A percentile compares a stretch with the other conserved stretches of the same genome.
These are phyloP conservation scores for Cladosporium austrohemisphaericum DNA, from an alignment of 2,329 filamentous ascomycete genomes.

Conservation along the genomic window DNA sequence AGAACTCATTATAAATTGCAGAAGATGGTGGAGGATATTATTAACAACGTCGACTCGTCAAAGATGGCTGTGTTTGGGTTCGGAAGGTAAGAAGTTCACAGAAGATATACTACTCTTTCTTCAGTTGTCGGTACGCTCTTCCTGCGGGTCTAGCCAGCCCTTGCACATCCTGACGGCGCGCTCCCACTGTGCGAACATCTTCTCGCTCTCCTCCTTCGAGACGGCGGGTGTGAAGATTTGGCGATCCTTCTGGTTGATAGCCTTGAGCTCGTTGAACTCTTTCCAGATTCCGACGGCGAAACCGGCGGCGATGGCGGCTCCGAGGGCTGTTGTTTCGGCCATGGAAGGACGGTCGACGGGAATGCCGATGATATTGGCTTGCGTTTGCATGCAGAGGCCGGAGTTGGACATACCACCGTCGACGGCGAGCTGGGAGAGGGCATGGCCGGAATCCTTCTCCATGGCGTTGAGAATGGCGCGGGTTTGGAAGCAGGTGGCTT, in stretches of 20 bases:
- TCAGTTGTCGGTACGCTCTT: constrained; percentile 16
- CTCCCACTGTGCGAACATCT: constrained; percentile 27
- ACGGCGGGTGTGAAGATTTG: constrained; percentile 24
- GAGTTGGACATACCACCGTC: constrained; percentile 85
- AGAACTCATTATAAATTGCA: too few species aligned
- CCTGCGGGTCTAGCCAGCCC: constrained; percentile 25
- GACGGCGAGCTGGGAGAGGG: constrained; percentile 68
- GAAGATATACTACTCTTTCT: not conserved
- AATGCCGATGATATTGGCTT: constrained; percentile 78
- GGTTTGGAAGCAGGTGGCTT: constrained; percentile 85
- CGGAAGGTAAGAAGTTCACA: not conserved
- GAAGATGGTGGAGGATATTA: not conserved
- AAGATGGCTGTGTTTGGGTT: not conserved
- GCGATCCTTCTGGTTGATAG: constrained; percentile 26
- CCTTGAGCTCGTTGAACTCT: constrained; percentile 64
- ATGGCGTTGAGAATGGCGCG: constrained; percentile 87
- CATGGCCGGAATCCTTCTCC: constrained; percentile 75
- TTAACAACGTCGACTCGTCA: constrained; percentile 3
- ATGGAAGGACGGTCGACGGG: constrained; percentile 76
- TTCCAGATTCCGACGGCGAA: constrained; percentile 74
- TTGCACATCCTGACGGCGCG: constrained; percentile 27
- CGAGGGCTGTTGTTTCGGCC: constrained; percentile 82
- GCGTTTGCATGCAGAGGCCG: constrained; percentile 85
- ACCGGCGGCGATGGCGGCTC: constrained; percentile 79
- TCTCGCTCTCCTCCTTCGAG: constrained; percentile 28